A percentile compares a stretch with the other conserved stretches of the same genome.
Conservation (phyloP, 495 filamentous ascomycete genomes). For the Astrocystis sublimbata region DNA sequence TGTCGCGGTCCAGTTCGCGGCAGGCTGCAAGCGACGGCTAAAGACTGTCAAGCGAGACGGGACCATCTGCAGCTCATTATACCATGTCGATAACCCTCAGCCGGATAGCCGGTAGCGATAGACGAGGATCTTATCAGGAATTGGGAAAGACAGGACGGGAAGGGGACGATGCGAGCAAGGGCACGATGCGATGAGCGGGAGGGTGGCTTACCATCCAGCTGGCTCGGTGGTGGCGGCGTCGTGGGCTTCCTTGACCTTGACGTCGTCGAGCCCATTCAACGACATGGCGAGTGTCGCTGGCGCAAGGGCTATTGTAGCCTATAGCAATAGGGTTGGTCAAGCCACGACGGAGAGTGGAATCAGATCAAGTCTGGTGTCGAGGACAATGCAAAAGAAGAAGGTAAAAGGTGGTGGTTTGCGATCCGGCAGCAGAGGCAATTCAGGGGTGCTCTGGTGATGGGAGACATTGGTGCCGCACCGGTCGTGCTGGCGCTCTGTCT, state of each 20-base stretch:
- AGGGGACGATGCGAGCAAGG: not conserved
- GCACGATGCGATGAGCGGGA: not conserved
- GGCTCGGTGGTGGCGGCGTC: conserved; percentile 76
- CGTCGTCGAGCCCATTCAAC: conserved; percentile 92
- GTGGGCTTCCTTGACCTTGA: conserved; percentile 79
- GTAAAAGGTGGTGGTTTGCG: conserved; percentile 21
- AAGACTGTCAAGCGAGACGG: conserved; percentile 13
- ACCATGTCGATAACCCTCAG: not conserved
- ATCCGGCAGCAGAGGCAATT: conserved; percentile 31
- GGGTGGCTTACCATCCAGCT: conserved; percentile 81
- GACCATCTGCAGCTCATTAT: conserved; percentile 1
- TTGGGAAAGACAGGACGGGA: not conserved
- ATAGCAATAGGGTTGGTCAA: not conserved
- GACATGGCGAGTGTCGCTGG: conserved; percentile 64
- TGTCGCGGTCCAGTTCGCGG: not conserved
- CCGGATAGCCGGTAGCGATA: not conserved
- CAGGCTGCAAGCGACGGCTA: not conserved
- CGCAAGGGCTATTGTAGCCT: not conserved
- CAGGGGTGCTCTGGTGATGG: conserved; percentile 26
- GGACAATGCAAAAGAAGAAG: too few species aligned
- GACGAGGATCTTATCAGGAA: conserved; percentile 5
- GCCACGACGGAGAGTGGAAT: not conserved
- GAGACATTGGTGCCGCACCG: conserved; percentile 34
- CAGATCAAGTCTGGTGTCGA: not conserved
- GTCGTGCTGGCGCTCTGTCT: conserved; percentile 17